These are phyloP conservation scores for Neophaeococcomyces aloes DNA, from an alignment of 2,329 filamentous ascomycete species.

Conservation along the genomic window DNA sequence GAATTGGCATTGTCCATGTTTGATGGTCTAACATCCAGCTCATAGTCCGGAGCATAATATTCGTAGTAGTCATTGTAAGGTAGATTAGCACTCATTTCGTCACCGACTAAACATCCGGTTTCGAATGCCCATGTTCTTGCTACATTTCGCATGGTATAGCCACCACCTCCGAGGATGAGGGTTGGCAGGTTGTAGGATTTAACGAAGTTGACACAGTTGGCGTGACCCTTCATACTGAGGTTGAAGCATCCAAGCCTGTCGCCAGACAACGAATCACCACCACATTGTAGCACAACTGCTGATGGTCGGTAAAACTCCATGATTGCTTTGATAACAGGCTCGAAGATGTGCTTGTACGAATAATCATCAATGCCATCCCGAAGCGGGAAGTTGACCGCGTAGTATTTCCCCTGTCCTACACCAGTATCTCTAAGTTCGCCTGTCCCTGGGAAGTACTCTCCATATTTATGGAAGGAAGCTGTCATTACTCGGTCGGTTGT, in stretches of 20 bases:
- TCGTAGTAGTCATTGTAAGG: constrained; percentile 96
- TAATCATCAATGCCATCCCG: constrained; percentile 59
- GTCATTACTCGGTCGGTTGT: constrained; percentile 64
- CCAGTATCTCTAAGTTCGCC: constrained; percentile 59
- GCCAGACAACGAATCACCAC: constrained; percentile 56
- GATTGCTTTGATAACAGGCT: constrained; percentile 55
- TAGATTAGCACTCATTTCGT: constrained; percentile 69
- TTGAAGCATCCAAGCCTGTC: constrained; percentile 61
- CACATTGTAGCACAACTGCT: constrained; percentile 59
- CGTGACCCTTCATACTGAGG: constrained; percentile 58
- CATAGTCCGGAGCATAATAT: constrained; percentile 60
- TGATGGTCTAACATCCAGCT: constrained; percentile 57
- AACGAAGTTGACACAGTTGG: constrained; percentile 59
- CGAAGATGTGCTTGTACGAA: constrained; percentile 58
- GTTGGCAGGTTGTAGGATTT: constrained; percentile 58
- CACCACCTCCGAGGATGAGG: constrained; percentile 56
- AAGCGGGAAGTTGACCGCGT: constrained; percentile 59
- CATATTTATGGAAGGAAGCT: constrained; percentile 62
- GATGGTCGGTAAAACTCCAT: constrained; percentile 60
- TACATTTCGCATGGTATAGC: constrained; percentile 59
- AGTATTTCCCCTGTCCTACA: constrained; percentile 56
- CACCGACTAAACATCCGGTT: constrained; percentile 71
- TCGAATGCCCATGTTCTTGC: constrained; percentile 55
- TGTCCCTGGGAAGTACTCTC: constrained; percentile 61
- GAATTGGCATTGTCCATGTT: constrained; percentile 66